phyloP scores from a whole-genome alignment of 306 rosid genomes.

The Gynostemma pentaphyllum region DNA sequence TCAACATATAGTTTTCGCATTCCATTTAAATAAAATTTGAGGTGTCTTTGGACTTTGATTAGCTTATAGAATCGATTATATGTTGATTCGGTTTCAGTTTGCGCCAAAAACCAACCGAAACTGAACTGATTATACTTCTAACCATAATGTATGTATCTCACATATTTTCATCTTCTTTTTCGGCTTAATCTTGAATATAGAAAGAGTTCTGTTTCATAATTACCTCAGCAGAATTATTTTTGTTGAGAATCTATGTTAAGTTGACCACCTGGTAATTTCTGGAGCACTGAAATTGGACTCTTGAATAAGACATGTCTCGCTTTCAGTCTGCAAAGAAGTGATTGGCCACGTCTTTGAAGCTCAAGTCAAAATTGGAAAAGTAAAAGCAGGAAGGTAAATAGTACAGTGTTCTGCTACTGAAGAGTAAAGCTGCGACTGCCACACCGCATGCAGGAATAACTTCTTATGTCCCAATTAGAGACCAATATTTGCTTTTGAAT shows the following conservation, averaged over 20 bases:
- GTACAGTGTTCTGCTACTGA: neutral
- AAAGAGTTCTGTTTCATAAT: neutral
- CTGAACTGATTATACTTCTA: no score
- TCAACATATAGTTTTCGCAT: neutral
- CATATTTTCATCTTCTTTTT: neutral
- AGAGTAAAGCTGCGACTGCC: constrained; percentile 8
- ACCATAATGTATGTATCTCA: neutral
- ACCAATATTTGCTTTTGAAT: neutral
- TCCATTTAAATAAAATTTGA: neutral
- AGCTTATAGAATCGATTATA: neutral
- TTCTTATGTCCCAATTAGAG: neutral
- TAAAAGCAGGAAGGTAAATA: neutral
- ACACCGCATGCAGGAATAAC: neutral
- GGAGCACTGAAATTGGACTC: neutral
- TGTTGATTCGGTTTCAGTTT: no score
- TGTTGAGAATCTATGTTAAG: neutral
- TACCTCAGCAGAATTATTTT: neutral
- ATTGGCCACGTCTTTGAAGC: constrained; percentile 1
- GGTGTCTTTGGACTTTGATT: neutral
- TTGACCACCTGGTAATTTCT: no score
- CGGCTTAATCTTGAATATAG: neutral
- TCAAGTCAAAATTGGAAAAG: constrained; percentile 1
- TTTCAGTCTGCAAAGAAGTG: constrained; percentile 2
- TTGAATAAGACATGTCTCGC: neutral
- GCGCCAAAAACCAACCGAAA: no score